Evolutionary conservation across 495 filamentous ascomycete species (phyloP).

Genomic region (Lasiosphaeriaceae sp.): DNA sequence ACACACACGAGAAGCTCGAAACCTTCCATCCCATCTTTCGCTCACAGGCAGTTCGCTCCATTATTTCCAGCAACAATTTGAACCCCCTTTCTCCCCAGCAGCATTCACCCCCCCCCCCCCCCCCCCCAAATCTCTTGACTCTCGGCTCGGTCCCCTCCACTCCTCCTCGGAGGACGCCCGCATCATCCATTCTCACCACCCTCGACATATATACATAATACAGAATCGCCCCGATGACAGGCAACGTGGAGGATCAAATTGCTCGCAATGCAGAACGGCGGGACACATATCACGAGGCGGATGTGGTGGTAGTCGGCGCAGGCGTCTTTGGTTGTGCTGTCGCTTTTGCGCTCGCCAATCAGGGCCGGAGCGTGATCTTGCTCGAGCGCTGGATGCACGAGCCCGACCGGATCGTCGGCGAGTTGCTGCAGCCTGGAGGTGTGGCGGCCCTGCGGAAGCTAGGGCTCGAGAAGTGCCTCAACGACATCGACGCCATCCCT

Average conservation of each 20-base stretch:
- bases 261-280: conserved; percentile 40
- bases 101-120: too few species aligned
- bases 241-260: conserved; percentile 16
- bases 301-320: conserved; percentile 86
- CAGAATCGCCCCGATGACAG: conserved; percentile 7
- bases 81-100: too few species aligned
- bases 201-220: background rate
- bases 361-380: conserved; percentile 87
- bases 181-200: background rate
- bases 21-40: too few species aligned
- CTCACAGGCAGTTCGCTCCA: too few species aligned
- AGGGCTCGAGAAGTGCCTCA: conserved; percentile 76
- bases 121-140: too few species aligned
- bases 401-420: conserved; percentile 94
- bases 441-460: conserved; percentile 75
- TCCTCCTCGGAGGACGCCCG: too few species aligned
- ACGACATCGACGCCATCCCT: conserved; percentile 80
- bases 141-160: too few species aligned
- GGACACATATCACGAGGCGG: conserved; percentile 47
- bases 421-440: conserved; percentile 90
- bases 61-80: too few species aligned
- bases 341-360: conserved; percentile 73
- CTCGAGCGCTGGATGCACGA: conserved; percentile 87
- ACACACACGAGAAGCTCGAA: too few species aligned
- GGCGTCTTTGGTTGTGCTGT: conserved; percentile 86